Percentiles rank a stretch among this genome's conserved stretches.
Conservation (phyloP, 106 monocot genomes). For the Allium cepa region DNA sequence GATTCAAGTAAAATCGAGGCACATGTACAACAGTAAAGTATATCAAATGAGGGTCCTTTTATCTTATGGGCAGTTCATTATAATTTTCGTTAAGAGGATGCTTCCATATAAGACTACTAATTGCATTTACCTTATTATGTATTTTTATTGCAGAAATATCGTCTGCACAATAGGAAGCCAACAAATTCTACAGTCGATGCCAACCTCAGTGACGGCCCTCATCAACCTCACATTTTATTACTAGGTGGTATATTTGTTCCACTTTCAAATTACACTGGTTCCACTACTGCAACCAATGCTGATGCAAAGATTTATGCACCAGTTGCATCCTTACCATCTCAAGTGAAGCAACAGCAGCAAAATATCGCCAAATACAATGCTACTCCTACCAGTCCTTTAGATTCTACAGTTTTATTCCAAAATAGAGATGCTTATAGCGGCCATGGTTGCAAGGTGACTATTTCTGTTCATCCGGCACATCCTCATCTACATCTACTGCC, state of each 20-base stretch:
- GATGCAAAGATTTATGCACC: constrained; percentile 31
- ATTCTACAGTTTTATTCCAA: not conserved
- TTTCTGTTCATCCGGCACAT: constrained; percentile 32
- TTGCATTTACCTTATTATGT: not conserved
- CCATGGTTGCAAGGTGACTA: constrained; percentile 14
- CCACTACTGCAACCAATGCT: constrained; percentile 9
- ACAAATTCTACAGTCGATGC: constrained; percentile 7
- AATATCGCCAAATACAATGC: not conserved
- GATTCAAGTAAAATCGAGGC: not conserved
- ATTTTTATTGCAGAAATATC: constrained; percentile 55
- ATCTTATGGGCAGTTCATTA: not conserved
- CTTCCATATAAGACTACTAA: not conserved
- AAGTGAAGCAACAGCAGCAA: constrained; percentile 12
- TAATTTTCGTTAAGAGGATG: not conserved
- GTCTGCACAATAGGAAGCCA: constrained; percentile 56
- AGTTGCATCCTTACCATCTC: constrained; percentile 29
- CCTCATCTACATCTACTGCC: constrained; percentile 46
- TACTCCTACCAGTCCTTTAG: not conserved
- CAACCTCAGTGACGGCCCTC: constrained; percentile 12
- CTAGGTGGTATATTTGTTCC: constrained; percentile 69
- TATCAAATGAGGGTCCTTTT: not conserved
- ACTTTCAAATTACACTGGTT: constrained; percentile 33
- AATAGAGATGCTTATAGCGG: constrained; percentile 9
- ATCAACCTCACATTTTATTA: constrained; percentile 36
- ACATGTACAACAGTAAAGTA: not conserved